Base-by-base conservation (phyloP, 495 filamentous ascomycete species). In the Daldinia caldariorum region DNA sequence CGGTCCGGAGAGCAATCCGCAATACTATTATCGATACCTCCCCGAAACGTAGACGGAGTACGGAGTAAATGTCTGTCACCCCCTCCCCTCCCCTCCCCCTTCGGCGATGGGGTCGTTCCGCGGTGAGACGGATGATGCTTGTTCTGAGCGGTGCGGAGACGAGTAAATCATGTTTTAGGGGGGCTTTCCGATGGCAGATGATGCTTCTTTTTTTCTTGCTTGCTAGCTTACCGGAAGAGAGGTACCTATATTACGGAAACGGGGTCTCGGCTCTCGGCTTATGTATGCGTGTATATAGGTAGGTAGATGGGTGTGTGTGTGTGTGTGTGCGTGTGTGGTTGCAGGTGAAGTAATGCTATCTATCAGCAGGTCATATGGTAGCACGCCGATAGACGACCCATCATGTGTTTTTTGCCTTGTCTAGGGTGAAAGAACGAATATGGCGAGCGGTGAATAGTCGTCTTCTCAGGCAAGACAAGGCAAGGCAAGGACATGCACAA, bases 1-100 rank as follows among this genome's bases (percentile, higher is more conserved):
- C 12, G 26, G 49, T 26, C 26, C 49, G 49, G 49, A 53, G 49
- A 53, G 14, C 49, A 16, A 13, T 53, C 49, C 49, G 49, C 26
- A 7, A 7, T 10, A 10, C 9, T 1, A 35, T 6, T 18, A 35
- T 6, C 10, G 53, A 14, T 34, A 18, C 9, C 13, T 7, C 14
- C 14, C 49, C 49, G 49, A 53, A 53, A 16, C 12, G 12, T 13
- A 16, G 49, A 26, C 49, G 49, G 49, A 53, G 26, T 53, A 29
- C 49, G 49, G 49, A 53, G 49, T 53, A 47, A 47, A 32, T 53
- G 6, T 0, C 34, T 5, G 1, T 3, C 26, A 1, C 3, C 26
- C 26, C 3, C 26, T 26, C 26, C 26, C 26, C 26, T 26, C 26
- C 26, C 26, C 26, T 26, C 26, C 26, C 26, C 26, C 12, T 10